Evolutionary conservation across 805 yeast genomes (phyloP), one percentile per base, ranked within the genome.

Genomic region (Cyberlindnera japonica): DNA sequence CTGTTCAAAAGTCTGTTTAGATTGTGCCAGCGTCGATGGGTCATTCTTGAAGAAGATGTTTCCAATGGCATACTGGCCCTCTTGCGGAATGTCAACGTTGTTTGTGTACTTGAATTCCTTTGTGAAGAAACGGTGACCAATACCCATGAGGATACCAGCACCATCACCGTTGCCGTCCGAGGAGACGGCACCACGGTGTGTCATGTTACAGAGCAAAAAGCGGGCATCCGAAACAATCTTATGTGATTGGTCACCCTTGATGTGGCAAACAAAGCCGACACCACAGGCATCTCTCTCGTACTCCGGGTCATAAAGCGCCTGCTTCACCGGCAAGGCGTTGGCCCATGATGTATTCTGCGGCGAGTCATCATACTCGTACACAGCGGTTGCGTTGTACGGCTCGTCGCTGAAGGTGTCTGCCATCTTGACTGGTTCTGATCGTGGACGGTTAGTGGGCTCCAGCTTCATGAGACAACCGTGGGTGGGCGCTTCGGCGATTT

Each of bases 101-200:
- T 83, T 73, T 43, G 77, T 77, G 54, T 82, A 79, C 54, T 76
- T 76, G 62, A 90, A 90, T 68, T 91, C 98, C 62, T 91, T 79
- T 44, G 66, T 65, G 73, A 91, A 79, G 63, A 93, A 87, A 50
- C 77, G 80, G 67, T 90, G 96, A 25, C 97, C 96, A 48, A 91
- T 79, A 22, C 95, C 83, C 37, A 93, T 78, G 77, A 91, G 79
- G 47, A 91, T 88, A 64, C 99, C 99, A 20, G 99, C 99, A 66
- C 99, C 99, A 62, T 91, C 99, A 65, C 99, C 99, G 62, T 91
- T 96, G 17, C 97, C 95, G 59, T 90, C 96, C 1, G 88, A 73
- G 44, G 96, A 95, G 45, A 90, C 96, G 29, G 98, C 98, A 61
- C 99, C 99, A 69, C 99, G 80, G 65, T 91, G 99, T 47, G 97